A percentile compares a stretch with the other conserved stretches of the same genome.
Evolutionary conservation across 2,329 filamentous ascomycete species (phyloP).

Genomic region (Cladosporium oxysporum): DNA sequence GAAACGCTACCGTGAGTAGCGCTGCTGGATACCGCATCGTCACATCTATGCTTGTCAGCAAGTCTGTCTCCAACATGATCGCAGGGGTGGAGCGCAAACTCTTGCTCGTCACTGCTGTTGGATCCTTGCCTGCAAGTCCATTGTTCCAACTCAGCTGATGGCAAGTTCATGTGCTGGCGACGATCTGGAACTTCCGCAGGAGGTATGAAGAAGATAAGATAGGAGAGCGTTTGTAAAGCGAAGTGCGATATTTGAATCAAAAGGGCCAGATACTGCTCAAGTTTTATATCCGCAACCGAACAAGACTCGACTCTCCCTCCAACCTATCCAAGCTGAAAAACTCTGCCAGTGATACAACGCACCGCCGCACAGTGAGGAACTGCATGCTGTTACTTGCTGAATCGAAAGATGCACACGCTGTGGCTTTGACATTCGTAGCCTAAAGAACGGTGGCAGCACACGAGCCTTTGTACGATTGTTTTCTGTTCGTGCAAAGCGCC

Average conservation of each 20-base stretch:
- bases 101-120: not conserved
- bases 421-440: too few species aligned
- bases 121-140: not conserved
- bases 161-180: conserved; percentile 3
- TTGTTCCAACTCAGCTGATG: not conserved
- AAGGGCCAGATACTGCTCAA: too few species aligned
- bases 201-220: not conserved
- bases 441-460: too few species aligned
- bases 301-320: not conserved
- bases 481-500: not conserved
- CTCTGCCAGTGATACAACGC: too few species aligned
- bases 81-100: not conserved
- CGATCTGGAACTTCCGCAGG: not conserved
- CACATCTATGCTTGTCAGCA: not conserved
- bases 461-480: not conserved
- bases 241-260: not conserved
- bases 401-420: too few species aligned
- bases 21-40: conserved; percentile 5
- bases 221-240: not conserved
- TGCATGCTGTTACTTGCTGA: not conserved
- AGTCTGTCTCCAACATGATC: not conserved
- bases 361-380: not conserved
- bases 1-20: conserved; percentile 8
- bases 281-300: not conserved
- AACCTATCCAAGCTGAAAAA: too few species aligned